These are phyloP conservation scores for Russula emetica DNA, from an alignment of 768 basidiomycete genomes.

Conservation along the genomic window DNA sequence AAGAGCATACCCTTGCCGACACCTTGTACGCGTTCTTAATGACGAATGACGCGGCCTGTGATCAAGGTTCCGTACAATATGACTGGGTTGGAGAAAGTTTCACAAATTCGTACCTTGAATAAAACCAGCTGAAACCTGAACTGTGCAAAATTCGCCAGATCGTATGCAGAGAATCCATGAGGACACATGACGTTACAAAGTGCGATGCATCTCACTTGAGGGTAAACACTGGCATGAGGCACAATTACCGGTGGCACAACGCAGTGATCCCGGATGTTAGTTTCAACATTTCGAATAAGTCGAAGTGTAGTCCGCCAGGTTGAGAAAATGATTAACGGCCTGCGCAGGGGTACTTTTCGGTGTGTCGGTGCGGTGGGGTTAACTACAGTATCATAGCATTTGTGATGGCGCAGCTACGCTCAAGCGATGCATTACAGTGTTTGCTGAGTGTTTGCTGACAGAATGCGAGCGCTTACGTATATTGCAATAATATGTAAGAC, in stretches of 20 bases:
- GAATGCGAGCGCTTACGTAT: background rate
- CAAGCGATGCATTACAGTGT: background rate
- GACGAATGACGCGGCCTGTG: background rate
- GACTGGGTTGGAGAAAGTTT: background rate
- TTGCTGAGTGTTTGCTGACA: background rate
- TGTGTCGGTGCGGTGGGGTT: background rate
- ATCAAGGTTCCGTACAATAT: background rate
- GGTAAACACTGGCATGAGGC: background rate
- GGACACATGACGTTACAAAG: background rate
- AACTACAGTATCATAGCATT: background rate
- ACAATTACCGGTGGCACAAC: background rate
- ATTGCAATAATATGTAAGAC: no score
- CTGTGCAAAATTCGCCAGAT: background rate
- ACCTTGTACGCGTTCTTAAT: background rate
- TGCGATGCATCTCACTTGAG: slow-evolving; percentile 2
- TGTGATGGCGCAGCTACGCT: background rate
- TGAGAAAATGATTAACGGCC: background rate
- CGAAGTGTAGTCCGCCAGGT: background rate
- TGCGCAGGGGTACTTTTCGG: background rate
- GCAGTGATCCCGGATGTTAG: background rate
- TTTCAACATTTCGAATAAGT: background rate
- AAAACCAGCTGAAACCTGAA: no score
- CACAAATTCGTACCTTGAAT: background rate
- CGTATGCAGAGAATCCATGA: background rate
- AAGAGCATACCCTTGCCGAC: background rate